Conservation (phyloP, 1,284 basidiomycete genomes). For the Heliocybe sulcata region DNA sequence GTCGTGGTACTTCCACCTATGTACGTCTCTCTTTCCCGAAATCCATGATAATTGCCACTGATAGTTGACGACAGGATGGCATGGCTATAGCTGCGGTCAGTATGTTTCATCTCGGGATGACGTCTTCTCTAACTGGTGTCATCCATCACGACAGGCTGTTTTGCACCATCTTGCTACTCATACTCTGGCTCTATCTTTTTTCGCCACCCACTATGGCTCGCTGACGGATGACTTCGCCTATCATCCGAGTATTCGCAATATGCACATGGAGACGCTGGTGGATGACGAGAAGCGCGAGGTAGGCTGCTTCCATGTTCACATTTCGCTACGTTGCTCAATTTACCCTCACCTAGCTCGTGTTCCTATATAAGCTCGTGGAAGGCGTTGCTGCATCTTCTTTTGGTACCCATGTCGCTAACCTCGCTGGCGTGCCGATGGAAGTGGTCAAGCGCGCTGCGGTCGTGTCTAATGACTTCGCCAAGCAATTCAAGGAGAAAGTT, state of each 20-base stretch:
- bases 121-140: slow-evolving; percentile 5
- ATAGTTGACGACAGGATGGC: slow-evolving; percentile 56
- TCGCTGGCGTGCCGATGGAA: slow-evolving; percentile 73
- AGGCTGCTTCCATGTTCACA: slow-evolving; percentile 10
- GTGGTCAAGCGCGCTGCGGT: slow-evolving; percentile 86
- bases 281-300: slow-evolving; percentile 87
- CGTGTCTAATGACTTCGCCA: slow-evolving; percentile 84
- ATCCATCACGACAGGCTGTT: slow-evolving; percentile 53
- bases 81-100: slow-evolving; percentile 89
- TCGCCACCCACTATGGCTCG: slow-evolving; percentile 85
- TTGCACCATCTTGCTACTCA: slow-evolving; percentile 89
- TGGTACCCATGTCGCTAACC: slow-evolving; percentile 86
- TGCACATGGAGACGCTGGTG: slow-evolving; percentile 92
- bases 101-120: background rate
- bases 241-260: slow-evolving; percentile 88
- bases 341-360: slow-evolving; percentile 55
- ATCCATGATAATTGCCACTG: background rate
- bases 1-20: slow-evolving; percentile 81
- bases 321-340: slow-evolving; percentile 4
- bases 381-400: slow-evolving; percentile 90
- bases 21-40: slow-evolving; percentile 38
- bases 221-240: slow-evolving; percentile 84
- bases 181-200: slow-evolving; percentile 80
- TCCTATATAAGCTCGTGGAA: slow-evolving; percentile 89
- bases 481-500: slow-evolving; percentile 75